Conservation (phyloP, 164 flowering plant species). For the Brasenia schreberi region DNA sequence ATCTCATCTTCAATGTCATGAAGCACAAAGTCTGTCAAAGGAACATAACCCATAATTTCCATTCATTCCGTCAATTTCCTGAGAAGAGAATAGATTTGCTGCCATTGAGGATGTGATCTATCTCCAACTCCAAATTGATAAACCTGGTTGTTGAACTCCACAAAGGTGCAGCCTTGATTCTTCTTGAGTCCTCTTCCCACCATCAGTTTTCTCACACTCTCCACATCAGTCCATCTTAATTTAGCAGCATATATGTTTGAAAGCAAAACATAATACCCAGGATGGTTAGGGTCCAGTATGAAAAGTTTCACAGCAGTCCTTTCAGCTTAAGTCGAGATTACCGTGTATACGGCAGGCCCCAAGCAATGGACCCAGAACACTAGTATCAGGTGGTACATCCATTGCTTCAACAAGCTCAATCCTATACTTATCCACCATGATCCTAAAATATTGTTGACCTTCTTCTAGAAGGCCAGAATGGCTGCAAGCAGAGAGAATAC, state of each 20-base stretch:
- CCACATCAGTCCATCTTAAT: constrained; percentile 11
- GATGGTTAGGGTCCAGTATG: constrained; percentile 5
- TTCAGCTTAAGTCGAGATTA: constrained; percentile 5
- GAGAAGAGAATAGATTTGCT: constrained; percentile 7
- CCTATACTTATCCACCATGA: constrained; percentile 6
- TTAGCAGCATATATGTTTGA: constrained; percentile 12
- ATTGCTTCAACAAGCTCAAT: constrained; percentile 7
- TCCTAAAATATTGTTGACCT: constrained; percentile 8
- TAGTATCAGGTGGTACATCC: constrained; percentile 7
- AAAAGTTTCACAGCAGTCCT: constrained; percentile 8
- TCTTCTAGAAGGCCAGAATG: constrained; percentile 10
- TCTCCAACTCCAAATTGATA: constrained; percentile 11
- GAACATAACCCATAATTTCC: constrained; percentile 10
- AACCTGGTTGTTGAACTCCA: constrained; percentile 6
- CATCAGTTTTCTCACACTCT: constrained; percentile 10
- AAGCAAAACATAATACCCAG: constrained; percentile 13
- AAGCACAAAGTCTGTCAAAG: constrained; percentile 8
- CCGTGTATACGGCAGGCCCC: constrained; percentile 9
- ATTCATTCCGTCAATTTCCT: constrained; percentile 4
- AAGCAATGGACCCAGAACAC: constrained; percentile 12
- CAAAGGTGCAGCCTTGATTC: constrained; percentile 8
- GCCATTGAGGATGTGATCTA: constrained; percentile 9
- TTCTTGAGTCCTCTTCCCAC: constrained; percentile 6
- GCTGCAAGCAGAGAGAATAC: constrained; percentile 11
- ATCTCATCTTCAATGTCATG: constrained; percentile 13